Evolutionary conservation across 129 eudicot genomes (phyloP), one percentile per base, ranked within the genome.

Genomic region (Gnaphalium uliginosum): DNA sequence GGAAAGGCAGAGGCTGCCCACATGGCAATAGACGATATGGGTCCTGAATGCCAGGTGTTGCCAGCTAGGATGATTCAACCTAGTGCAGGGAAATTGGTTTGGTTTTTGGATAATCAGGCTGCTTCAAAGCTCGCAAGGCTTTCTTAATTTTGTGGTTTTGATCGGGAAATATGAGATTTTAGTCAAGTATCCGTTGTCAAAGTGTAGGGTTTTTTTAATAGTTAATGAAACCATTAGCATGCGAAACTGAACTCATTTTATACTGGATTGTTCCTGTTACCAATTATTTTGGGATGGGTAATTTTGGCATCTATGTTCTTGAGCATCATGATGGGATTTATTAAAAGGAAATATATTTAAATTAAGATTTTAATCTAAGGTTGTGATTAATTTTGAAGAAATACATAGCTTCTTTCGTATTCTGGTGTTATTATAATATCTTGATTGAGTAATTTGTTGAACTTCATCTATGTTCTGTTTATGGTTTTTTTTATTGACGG

Each of bases 21-120:
- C 72, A 35, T 70, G 81, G 87, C 85, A 17, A 83, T 86, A 10
- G 76, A 75, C 29, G 76, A 79, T 2, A 24, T 76, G 27, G 90
- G 79, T 19, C 84, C 82, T 1, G 77, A 76, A 26, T 57, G 80
- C 43, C 53, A 60, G 18, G 46, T 72, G 8, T 57, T 83, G 82
- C 96, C 96, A 0, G 96, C 87, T 23, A 87, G 85, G 83, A 77
- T 85, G 96, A 81, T 87, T 33, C 83, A 72, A 64, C 96, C 96
- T 11, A 33, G 41, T n/a, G 65, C 69, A 6, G 92, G 96, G 27
- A 83, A 87, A 71, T 48, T 89, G 90, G 85, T 83, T 29, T 89
- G 92, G 96, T 87, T 89, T 85, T 69, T 89, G 65, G 96, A 89
- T 76, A 56, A 25, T 53, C 76, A 63, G 75, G 96, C 96, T 69